Base-by-base conservation (phyloP, 1,284 basidiomycete genomes). In the Ustilago cynodontis region DNA sequence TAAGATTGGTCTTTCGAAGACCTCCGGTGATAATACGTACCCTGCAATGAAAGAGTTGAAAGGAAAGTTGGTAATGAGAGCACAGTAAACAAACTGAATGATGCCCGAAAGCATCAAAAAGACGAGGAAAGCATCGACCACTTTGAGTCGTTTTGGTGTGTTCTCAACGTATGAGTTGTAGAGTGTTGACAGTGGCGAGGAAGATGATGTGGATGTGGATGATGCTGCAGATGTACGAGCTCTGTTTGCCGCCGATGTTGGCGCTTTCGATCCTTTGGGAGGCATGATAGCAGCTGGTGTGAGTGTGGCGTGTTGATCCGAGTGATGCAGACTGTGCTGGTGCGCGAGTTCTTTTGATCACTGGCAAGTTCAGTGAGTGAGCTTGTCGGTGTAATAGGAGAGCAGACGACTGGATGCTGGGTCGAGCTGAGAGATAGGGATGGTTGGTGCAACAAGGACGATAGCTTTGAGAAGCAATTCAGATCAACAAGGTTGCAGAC, bases 21-120 rank as follows among this genome's bases (percentile, higher is more conserved):
- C 31, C 31, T 33, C 11, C 11, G 31, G 11, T 33, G 11, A 24
- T 24, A 16, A 26, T 1, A 87, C 93, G 79, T 87, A 98, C 95
- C 95, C 94, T 79, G 94, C 92, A 69, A 98, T 87, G 88, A 98
- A 99, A 37, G 95, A 94, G 82, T 98, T 98, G 89, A 97, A 98
- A 16, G 96, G 96, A 87, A 92, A 99, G 88, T 92, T 93, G 64
- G 95, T 94, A 76, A 99, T 89, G 75, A 94, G 89, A 35, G 97
- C 87, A 87, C 96, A 94, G 88, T 99, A 98, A 18, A 90, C 87
- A 87, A 99, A 98, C 86, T 98, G 95, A 45, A 92, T 86, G 72
- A 97, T 89, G 78, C 96, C 97, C 2, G 93, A 93, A 50, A 97
- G 88, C 88, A 98, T 92, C 82, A 98, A 90, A 89, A 98, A 98